A percentile compares a stretch with the other conserved stretches of the same genome.
These are phyloP conservation scores for Exophiala aquamarina DNA, from an alignment of 2,329 filamentous ascomycete species.

Conservation along the genomic window DNA sequence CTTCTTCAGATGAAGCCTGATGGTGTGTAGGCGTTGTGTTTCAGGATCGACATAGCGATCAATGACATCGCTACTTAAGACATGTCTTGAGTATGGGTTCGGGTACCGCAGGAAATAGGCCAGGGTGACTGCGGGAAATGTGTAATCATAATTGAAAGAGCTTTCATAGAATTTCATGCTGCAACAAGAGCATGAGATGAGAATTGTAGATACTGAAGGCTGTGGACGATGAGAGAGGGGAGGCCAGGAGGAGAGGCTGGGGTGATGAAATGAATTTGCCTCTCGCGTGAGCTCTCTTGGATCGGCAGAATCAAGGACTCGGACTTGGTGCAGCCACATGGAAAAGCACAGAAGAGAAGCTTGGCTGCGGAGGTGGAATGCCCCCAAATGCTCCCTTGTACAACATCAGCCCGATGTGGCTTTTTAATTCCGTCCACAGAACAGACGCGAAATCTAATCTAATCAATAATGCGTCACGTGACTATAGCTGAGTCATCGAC, in stretches of 20 bases:
- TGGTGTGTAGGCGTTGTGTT: constrained; percentile 61
- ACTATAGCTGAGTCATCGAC: too few species aligned
- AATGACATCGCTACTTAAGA: constrained; percentile 66
- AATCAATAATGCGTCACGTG: too few species aligned
- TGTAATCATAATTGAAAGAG: constrained; percentile 63
- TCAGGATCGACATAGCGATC: constrained; percentile 60
- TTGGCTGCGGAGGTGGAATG: constrained; percentile 3
- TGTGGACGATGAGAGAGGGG: constrained; percentile 2
- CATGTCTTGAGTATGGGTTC: constrained; percentile 66
- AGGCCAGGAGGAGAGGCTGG: constrained; percentile 4
- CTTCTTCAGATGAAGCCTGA: constrained; percentile 62
- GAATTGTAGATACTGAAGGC: neutral
- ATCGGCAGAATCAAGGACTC: neutral
- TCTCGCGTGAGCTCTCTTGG: constrained; percentile 11
- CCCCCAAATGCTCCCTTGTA: too few species aligned
- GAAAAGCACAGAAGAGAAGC: too few species aligned
- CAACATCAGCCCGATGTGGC: too few species aligned
- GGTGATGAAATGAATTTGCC: constrained; percentile 5
- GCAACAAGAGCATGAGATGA: constrained; percentile 12
- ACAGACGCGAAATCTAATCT: too few species aligned
- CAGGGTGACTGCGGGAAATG: constrained; percentile 64
- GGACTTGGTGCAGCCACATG: too few species aligned
- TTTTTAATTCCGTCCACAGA: too few species aligned
- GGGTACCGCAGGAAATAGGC: constrained; percentile 70
- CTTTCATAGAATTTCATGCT: constrained; percentile 56